Percentiles rank a stretch among this genome's conserved stretches.
Conservation (phyloP, 768 basidiomycete genomes). For the Auriculariales sp. region DNA sequence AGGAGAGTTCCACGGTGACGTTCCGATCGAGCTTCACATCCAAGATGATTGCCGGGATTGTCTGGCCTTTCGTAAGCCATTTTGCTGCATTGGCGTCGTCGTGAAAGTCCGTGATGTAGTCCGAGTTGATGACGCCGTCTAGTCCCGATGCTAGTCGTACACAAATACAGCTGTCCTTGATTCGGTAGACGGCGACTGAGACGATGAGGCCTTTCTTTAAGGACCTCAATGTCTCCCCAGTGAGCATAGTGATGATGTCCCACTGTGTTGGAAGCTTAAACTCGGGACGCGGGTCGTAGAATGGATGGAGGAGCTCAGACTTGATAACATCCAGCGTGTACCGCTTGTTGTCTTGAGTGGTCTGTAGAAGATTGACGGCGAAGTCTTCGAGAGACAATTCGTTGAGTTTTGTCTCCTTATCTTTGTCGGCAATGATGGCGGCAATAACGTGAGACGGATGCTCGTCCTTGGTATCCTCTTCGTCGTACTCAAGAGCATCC, state of each 20-base stretch:
- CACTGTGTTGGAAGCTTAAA: constrained; percentile 54
- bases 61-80: constrained; percentile 58
- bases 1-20: constrained; percentile 60
- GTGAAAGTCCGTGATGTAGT: constrained; percentile 40
- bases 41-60: constrained; percentile 66
- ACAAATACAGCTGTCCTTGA: constrained; percentile 32
- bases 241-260: constrained; percentile 90
- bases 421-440: constrained; percentile 69
- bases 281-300: constrained; percentile 51
- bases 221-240: constrained; percentile 75
- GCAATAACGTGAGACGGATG: constrained; percentile 85
- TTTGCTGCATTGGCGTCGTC: constrained; percentile 18
- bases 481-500: constrained; percentile 92
- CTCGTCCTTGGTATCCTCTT: constrained; percentile 86
- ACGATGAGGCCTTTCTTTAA: constrained; percentile 70
- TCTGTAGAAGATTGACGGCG: constrained; percentile 78
- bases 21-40: constrained; percentile 48
- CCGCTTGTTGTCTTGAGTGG: constrained; percentile 74
- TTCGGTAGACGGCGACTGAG: constrained; percentile 52
- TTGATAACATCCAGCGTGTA: constrained; percentile 82
- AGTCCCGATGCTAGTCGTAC: constrained; percentile 89
- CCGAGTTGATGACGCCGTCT: constrained; percentile 58
- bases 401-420: constrained; percentile 65
- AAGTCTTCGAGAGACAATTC: constrained; percentile 94
- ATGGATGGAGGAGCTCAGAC: constrained; percentile 69